Percentiles rank a stretch among this genome's conserved stretches.
phyloP scores from a whole-genome alignment of 352 stramenopile species.

The Pythium brachiatum region DNA sequence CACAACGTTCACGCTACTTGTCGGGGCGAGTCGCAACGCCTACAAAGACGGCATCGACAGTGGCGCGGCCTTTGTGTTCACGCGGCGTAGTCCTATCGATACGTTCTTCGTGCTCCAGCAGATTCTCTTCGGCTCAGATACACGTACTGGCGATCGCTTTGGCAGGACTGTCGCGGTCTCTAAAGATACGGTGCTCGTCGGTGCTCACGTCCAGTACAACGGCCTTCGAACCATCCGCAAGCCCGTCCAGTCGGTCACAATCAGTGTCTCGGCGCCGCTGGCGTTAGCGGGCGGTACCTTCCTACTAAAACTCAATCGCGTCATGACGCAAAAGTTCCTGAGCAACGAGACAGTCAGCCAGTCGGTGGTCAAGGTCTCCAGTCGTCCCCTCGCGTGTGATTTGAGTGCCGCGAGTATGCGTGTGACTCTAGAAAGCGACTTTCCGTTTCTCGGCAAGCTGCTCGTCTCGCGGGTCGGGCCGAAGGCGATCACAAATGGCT shows the following conservation, averaged over 20 bases:
- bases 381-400: constrained; percentile 52
- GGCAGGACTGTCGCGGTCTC: constrained; percentile 65
- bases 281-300: constrained; percentile 39
- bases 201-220: constrained; percentile 58
- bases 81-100: constrained; percentile 42
- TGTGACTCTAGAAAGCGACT: constrained; percentile 59
- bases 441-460: constrained; percentile 62
- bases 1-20: constrained; percentile 65
- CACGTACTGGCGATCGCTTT: constrained; percentile 61
- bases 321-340: constrained; percentile 18
- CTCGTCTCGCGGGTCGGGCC: constrained; percentile 64
- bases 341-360: constrained; percentile 15
- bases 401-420: constrained; percentile 41
- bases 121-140: constrained; percentile 62
- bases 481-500: constrained; percentile 42
- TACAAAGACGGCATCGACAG: constrained; percentile 38
- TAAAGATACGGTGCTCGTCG: constrained; percentile 69
- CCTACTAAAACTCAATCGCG: constrained; percentile 39
- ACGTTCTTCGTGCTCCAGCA: constrained; percentile 78
- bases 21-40: constrained; percentile 51
- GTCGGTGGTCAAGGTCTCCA: constrained; percentile 31
- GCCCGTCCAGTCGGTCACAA: constrained; percentile 58
- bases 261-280: constrained; percentile 24
- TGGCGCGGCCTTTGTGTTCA: constrained; percentile 53
- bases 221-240: constrained; percentile 67